These are phyloP conservation scores for Candida taoyuanica DNA, from an alignment of 805 yeast species.

Conservation along the genomic window DNA sequence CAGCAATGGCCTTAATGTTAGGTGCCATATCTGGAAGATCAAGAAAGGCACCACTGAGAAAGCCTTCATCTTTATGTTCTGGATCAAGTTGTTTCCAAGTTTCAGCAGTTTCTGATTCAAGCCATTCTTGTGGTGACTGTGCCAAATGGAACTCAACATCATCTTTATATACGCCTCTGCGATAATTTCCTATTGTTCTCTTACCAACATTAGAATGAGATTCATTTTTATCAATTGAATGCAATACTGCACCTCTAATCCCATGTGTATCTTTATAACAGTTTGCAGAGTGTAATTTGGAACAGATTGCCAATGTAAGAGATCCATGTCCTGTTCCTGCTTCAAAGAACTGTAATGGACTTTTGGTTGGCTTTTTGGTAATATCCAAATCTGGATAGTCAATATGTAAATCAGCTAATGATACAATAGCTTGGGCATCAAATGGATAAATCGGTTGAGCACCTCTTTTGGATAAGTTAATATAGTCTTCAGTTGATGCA, in stretches of 20 bases:
- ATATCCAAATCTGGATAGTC: constrained; percentile 32
- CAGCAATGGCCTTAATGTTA: constrained; percentile 32
- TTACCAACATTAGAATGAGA: constrained; percentile 39
- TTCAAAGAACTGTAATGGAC: constrained; percentile 40
- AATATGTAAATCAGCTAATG: constrained; percentile 42
- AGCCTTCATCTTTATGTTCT: constrained; percentile 24
- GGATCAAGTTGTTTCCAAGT: constrained; percentile 24
- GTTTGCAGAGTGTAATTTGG: constrained; percentile 41
- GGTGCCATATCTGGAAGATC: constrained; percentile 42
- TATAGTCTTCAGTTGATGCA: constrained; percentile 45
- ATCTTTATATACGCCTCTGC: constrained; percentile 38
- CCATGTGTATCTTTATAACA: constrained; percentile 28
- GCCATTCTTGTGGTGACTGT: constrained; percentile 40
- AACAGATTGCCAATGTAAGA: constrained; percentile 39
- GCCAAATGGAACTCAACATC: constrained; percentile 42
- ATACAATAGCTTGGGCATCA: constrained; percentile 45
- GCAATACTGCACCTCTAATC: constrained; percentile 41
- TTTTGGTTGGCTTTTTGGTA: constrained; percentile 4
- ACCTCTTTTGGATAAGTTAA: constrained; percentile 35
- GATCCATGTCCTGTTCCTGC: constrained; percentile 58
- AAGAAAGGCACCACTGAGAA: constrained; percentile 40
- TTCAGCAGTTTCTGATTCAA: constrained; percentile 23
- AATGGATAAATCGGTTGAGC: constrained; percentile 50
- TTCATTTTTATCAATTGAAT: constrained; percentile 38
- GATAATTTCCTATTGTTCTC: constrained; percentile 35